phyloP scores from a whole-genome alignment of 805 yeast genomes.

The Zygosaccharomyces rouxii region DNA sequence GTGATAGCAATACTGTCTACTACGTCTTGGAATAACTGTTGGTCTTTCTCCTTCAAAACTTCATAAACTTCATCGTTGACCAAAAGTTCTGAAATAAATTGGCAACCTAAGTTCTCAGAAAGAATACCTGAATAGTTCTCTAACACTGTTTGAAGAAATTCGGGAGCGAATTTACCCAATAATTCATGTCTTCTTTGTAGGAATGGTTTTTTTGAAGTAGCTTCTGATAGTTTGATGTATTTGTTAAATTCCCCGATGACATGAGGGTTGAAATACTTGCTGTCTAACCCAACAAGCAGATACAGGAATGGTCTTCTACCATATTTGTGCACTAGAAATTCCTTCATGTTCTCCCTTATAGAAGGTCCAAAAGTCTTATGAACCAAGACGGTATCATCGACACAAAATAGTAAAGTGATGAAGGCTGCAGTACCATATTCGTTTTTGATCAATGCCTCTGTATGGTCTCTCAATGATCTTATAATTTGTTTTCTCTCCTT shows the following conservation, averaged over 20 bases:
- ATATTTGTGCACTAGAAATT: constrained; percentile 61
- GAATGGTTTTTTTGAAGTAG: constrained; percentile 82
- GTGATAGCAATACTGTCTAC: constrained; percentile 53
- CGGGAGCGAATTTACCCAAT: constrained; percentile 58
- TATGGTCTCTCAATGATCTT: constrained; percentile 69
- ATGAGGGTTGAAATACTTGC: constrained; percentile 76
- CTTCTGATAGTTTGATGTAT: constrained; percentile 57
- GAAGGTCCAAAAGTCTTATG: constrained; percentile 56
- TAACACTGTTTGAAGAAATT: constrained; percentile 52
- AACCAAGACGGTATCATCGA: constrained; percentile 88
- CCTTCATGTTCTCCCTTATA: constrained; percentile 51
- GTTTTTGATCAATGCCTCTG: constrained; percentile 69
- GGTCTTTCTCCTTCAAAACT: constrained; percentile 35
- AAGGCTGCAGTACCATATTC: constrained; percentile 84
- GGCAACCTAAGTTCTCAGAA: constrained; percentile 74
- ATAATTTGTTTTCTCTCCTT: constrained; percentile 84
- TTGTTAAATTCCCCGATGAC: constrained; percentile 54
- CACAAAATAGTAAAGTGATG: constrained; percentile 72
- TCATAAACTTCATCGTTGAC: constrained; percentile 48
- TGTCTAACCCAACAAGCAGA: constrained; percentile 70
- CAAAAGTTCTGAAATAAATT: constrained; percentile 71
- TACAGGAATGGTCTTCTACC: constrained; percentile 88
- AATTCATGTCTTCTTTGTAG: constrained; percentile 71
- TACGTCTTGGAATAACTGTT: constrained; percentile 42
- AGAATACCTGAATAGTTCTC: constrained; percentile 50